Conservation (phyloP, 2,329 filamentous ascomycete genomes). For the Sporothrix brasiliensis region DNA sequence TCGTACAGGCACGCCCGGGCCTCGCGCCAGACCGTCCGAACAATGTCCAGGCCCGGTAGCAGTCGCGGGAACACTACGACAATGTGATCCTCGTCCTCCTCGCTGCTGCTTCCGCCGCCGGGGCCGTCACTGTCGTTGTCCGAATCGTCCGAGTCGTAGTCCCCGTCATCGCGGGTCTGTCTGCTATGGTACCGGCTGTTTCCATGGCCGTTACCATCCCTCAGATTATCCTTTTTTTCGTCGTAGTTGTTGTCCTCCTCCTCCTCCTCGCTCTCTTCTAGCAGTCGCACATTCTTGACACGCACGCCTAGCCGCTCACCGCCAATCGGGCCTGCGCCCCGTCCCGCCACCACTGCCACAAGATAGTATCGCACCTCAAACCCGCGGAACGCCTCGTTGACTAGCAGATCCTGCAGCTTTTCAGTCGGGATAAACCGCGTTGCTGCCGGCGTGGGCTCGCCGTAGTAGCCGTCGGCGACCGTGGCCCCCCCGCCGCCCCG, state of each 20-base stretch:
- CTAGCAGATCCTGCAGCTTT: conserved; percentile 87
- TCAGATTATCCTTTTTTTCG: neutral
- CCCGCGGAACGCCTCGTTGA: conserved; percentile 91
- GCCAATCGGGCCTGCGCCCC: conserved; percentile 15
- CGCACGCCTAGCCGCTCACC: conserved; percentile 1
- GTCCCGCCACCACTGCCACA: conserved; percentile 69
- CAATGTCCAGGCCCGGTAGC: conserved; percentile 70
- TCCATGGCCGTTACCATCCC: neutral
- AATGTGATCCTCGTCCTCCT: conserved; percentile 78
- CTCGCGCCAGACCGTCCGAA: conserved; percentile 91
- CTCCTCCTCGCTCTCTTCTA: conserved; percentile 16
- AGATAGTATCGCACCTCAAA: conserved; percentile 91
- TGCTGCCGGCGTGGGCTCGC: conserved; percentile 42
- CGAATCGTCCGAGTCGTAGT: neutral
- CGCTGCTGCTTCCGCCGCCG: conserved; percentile 24
- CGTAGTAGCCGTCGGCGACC: conserved; percentile 27
- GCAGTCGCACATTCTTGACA: neutral
- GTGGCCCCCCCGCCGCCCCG: conserved; percentile 18
- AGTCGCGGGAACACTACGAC: conserved; percentile 93
- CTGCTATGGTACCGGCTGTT: neutral
- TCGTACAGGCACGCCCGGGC: conserved; percentile 81
- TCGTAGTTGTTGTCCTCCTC: conserved; percentile 7
- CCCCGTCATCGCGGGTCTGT: neutral
- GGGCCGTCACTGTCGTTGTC: conserved; percentile 4
- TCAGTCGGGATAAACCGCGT: conserved; percentile 77